phyloP scores from a whole-genome alignment of 139 green algal species.

The Pseudopediastrum boryanum region DNA sequence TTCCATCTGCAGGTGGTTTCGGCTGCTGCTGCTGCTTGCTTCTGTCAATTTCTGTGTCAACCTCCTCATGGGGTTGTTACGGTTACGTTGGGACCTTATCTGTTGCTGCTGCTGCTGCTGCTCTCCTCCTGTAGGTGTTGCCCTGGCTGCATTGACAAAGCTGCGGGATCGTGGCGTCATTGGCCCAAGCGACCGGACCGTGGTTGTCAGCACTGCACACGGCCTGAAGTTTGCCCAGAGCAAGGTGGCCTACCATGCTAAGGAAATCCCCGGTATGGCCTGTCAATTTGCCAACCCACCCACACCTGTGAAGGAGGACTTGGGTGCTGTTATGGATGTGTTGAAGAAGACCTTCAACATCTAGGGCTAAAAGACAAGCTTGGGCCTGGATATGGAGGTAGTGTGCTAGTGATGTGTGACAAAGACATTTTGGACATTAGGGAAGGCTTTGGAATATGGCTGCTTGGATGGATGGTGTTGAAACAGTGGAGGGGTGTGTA shows the following conservation, averaged over 20 bases:
- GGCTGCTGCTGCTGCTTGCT: no score
- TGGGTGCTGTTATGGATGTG: slow-evolving; percentile 95
- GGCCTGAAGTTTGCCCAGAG: slow-evolving; percentile 98
- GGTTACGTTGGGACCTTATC: slow-evolving; percentile 35
- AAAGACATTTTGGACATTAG: no score
- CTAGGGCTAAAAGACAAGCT: no score
- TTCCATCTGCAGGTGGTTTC: no score
- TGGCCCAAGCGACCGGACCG: slow-evolving; percentile 84
- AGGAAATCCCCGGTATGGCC: slow-evolving; percentile 77
- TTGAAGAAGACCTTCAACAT: slow-evolving; percentile 67
- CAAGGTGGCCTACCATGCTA: slow-evolving; percentile 97
- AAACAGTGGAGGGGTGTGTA: no score
- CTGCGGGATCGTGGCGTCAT: slow-evolving; percentile 89
- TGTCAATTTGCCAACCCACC: slow-evolving; percentile 93
- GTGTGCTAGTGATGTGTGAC: no score
- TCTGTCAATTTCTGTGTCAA: no score
- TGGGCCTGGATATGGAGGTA: no score
- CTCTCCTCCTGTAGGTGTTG: slow-evolving; percentile 79
- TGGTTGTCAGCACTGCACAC: slow-evolving; percentile 97
- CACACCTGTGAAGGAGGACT: slow-evolving; percentile 87
- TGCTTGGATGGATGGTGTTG: no score
- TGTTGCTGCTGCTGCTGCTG: slow-evolving; percentile 7
- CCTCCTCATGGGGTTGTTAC: no score
- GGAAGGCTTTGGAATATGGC: no score
- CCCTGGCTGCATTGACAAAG: slow-evolving; percentile 96